phyloP scores from a whole-genome alignment of 345 rosid genomes.

The Salix caprea region DNA sequence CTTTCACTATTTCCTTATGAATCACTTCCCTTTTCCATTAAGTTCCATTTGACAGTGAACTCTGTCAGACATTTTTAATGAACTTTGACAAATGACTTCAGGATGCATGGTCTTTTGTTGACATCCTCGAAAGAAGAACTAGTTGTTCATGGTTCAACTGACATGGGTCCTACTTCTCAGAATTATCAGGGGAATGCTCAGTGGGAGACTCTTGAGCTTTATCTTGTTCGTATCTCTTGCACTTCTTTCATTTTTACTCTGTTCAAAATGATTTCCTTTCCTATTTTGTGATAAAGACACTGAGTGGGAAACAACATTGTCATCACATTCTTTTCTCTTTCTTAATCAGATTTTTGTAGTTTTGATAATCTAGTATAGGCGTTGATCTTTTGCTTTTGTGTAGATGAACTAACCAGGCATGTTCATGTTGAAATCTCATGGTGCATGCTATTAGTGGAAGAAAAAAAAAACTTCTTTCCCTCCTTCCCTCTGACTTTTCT shows the following conservation, averaged over 20 bases:
- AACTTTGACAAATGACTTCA: constrained; percentile 35
- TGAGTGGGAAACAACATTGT: neutral
- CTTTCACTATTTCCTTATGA: neutral
- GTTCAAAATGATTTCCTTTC: neutral
- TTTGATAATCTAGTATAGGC: neutral
- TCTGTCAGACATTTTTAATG: neutral
- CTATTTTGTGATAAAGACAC: neutral
- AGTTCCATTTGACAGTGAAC: neutral
- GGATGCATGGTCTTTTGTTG: constrained; percentile 50
- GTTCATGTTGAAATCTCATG: neutral
- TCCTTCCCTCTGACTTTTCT: no score
- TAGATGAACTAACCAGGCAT: neutral
- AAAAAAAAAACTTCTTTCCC: no score
- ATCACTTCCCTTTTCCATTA: neutral
- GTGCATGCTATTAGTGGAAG: no score
- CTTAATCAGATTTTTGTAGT: neutral
- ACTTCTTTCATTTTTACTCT: constrained; percentile 10
- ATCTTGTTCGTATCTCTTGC: constrained; percentile 65
- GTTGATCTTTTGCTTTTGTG: neutral
- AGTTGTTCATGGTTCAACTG: constrained; percentile 49
- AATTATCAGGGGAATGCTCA: constrained; percentile 47
- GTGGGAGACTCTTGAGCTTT: constrained; percentile 89
- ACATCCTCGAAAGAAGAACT: constrained; percentile 57
- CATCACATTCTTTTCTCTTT: neutral
- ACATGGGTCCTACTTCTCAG: constrained; percentile 33